Percentiles rank a stretch among this genome's conserved stretches.
These are phyloP conservation scores for Moesziomyces sp. DNA, from an alignment of 1,284 basidiomycete species.

Conservation along the genomic window DNA sequence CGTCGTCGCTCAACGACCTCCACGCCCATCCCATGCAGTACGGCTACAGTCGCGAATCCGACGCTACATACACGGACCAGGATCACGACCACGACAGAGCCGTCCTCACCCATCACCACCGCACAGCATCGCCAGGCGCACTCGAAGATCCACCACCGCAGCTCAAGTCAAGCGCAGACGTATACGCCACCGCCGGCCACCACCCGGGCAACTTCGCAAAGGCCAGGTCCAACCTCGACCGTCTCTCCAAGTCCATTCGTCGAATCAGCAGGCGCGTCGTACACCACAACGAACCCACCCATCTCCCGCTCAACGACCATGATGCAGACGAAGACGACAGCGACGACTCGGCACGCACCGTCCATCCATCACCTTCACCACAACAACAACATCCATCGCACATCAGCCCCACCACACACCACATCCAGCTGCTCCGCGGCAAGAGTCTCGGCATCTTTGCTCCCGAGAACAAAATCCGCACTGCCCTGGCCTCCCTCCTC, in stretches of 20 bases:
- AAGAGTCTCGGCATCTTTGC: constrained; percentile 82
- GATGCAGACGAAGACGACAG: constrained; percentile 34
- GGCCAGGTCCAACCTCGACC: constrained; percentile 45
- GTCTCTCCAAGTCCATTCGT: constrained; percentile 70
- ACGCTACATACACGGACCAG: constrained; percentile 22
- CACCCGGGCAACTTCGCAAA: constrained; percentile 10
- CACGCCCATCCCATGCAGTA: constrained; percentile 11
- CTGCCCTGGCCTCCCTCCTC: constrained; percentile 31
- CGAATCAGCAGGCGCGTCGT: constrained; percentile 83
- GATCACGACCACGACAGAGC: constrained; percentile 34
- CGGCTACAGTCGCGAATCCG: constrained; percentile 20
- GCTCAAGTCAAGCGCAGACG: constrained; percentile 46
- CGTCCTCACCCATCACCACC: constrained; percentile 30
- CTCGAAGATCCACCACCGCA: constrained; percentile 22
- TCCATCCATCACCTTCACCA: constrained; percentile 1
- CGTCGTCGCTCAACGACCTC: not conserved
- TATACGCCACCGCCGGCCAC: constrained; percentile 34
- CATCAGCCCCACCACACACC: constrained; percentile 16
- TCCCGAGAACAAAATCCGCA: constrained; percentile 69
- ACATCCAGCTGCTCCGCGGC: constrained; percentile 74
- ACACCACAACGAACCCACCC: constrained; percentile 70
- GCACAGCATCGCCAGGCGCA: constrained; percentile 35
- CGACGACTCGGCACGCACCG: constrained; percentile 30
- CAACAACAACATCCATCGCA: not conserved
- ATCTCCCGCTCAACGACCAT: constrained; percentile 44